Conservation (phyloP, 139 green algal genomes). For the Coccomyxa sp. region DNA sequence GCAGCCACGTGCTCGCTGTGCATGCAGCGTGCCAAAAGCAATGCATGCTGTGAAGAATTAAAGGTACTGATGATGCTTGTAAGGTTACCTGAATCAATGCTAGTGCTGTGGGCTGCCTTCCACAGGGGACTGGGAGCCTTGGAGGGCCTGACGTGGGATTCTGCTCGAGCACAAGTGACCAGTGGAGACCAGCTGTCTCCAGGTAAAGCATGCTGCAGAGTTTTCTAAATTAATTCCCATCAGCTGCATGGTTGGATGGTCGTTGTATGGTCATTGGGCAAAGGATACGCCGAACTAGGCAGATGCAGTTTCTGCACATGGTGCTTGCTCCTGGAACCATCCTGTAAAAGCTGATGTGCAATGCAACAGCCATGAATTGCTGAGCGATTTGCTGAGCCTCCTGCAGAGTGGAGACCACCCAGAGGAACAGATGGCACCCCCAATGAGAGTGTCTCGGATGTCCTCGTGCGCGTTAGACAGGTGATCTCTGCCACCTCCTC, state of each 20-base stretch:
- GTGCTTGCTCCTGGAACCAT: not conserved
- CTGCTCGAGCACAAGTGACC: conserved; percentile 19
- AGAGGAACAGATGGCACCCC: conserved; percentile 66
- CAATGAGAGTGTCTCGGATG: conserved; percentile 62
- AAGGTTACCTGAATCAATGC: no score
- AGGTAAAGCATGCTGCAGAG: not conserved
- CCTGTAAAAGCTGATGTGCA: not conserved
- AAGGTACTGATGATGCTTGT: not conserved
- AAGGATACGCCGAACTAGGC: no score
- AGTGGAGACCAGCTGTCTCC: conserved; percentile 26
- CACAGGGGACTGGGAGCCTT: conserved; percentile 51
- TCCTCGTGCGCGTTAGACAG: conserved; percentile 67
- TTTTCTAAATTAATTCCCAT: no score
- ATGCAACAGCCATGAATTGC: not conserved
- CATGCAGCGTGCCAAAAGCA: no score
- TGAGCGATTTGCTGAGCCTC: not conserved
- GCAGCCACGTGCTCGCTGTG: no score
- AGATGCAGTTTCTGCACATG: not conserved
- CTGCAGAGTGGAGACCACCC: conserved; percentile 16
- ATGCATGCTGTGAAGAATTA: not conserved
- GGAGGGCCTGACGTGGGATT: conserved; percentile 28
- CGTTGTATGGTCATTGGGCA: not conserved
- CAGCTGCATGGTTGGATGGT: not conserved
- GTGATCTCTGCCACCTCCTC: conserved; percentile 15
- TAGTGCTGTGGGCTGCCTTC: no score